Conservation (phyloP, 306 rosid genomes). For the Potentilla sterilis region DNA sequence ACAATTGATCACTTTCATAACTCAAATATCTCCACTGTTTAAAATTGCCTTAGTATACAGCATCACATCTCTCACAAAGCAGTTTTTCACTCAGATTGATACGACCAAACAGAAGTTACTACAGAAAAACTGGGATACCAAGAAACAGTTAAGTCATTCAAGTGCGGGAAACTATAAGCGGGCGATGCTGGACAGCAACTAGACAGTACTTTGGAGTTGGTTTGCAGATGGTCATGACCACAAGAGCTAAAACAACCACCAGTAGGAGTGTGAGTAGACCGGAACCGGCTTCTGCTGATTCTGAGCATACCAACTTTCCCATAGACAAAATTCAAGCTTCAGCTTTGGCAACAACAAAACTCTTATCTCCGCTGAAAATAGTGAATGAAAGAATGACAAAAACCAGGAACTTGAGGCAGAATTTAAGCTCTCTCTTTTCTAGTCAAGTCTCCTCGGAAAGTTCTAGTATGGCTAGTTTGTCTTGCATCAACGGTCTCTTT, state of each 20-base stretch:
- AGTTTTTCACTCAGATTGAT: not conserved
- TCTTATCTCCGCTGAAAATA: conserved; percentile 1
- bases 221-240: conserved; percentile 37
- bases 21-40: not conserved
- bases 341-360: not conserved
- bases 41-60: not conserved
- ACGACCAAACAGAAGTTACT: not conserved
- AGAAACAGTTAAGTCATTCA: not conserved
- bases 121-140: not conserved
- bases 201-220: conserved; percentile 25
- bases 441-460: conserved; percentile 8
- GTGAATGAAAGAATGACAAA: not conserved
- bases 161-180: not conserved
- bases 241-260: conserved; percentile 32
- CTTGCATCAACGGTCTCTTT: not conserved
- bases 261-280: conserved; percentile 25
- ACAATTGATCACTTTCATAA: not conserved
- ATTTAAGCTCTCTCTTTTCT: not conserved
- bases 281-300: conserved; percentile 16
- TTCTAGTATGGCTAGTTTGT: not conserved
- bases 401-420: not conserved
- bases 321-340: conserved; percentile 18
- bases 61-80: not conserved
- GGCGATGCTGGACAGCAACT: conserved; percentile 27
- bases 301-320: conserved; percentile 41